phyloP scores from a whole-genome alignment of 1,284 basidiomycete genomes.

The Fomitopsis betulina region DNA sequence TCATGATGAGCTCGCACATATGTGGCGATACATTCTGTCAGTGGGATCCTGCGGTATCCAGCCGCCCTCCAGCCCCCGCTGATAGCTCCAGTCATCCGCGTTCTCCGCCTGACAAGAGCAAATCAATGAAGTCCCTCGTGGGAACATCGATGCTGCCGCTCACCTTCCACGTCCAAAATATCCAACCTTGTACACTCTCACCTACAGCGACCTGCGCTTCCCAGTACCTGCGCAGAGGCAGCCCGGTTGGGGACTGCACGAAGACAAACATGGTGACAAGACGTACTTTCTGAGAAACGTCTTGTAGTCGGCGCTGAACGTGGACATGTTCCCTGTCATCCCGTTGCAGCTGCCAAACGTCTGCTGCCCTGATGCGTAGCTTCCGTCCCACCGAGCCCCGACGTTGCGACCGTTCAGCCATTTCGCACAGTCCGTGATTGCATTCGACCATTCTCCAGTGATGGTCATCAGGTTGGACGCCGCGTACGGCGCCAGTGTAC shows the following conservation, averaged over 20 bases:
- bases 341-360: slow-evolving; percentile 55
- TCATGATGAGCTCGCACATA: slow-evolving; percentile 34
- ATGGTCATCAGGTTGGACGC: slow-evolving; percentile 55
- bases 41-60: slow-evolving; percentile 70
- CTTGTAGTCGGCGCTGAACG: slow-evolving; percentile 63
- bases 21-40: slow-evolving; percentile 53
- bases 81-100: slow-evolving; percentile 75
- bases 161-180: slow-evolving; percentile 85
- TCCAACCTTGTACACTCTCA: slow-evolving; percentile 69
- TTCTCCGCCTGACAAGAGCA: slow-evolving; percentile 48
- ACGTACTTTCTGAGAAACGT: slow-evolving; percentile 56
- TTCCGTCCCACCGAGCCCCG: slow-evolving; percentile 72
- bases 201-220: slow-evolving; percentile 72
- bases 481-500: slow-evolving; percentile 32
- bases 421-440: slow-evolving; percentile 75
- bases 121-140: not conserved
- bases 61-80: slow-evolving; percentile 61
- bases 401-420: slow-evolving; percentile 71
- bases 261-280: not conserved
- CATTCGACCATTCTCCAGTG: slow-evolving; percentile 77
- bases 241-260: not conserved
- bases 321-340: slow-evolving; percentile 53
- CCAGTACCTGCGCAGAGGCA: slow-evolving; percentile 50
- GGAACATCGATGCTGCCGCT: slow-evolving; percentile 12
- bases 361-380: slow-evolving; percentile 34